Conservation (phyloP, 805 yeast species). For the Saccharomycopsis lassenensis region DNA sequence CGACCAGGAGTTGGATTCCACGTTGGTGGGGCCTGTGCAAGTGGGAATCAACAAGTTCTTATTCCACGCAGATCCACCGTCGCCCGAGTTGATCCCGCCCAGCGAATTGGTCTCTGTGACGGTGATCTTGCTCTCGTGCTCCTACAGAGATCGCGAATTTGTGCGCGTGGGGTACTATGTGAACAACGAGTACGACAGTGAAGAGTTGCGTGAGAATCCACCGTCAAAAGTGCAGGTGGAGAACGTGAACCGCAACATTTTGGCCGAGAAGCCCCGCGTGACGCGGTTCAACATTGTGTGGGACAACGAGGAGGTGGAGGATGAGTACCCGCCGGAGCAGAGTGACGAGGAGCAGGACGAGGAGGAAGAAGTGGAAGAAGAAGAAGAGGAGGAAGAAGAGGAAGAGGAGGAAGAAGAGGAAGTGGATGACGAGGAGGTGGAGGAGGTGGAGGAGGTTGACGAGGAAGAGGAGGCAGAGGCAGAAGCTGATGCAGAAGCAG, state of each 20-base stretch:
- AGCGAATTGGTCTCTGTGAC: conserved; percentile 92
- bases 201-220: conserved; percentile 86
- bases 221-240: conserved; percentile 90
- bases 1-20: conserved; percentile 93
- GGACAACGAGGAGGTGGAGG: conserved; percentile 71
- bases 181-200: conserved; percentile 91
- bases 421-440: conserved; percentile 32
- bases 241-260: conserved; percentile 83
- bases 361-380: conserved; percentile 46
- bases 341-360: conserved; percentile 60
- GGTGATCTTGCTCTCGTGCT: conserved; percentile 83
- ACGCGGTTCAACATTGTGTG: conserved; percentile 95
- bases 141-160: conserved; percentile 87
- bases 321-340: conserved; percentile 68
- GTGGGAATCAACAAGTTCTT: conserved; percentile 92
- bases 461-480: conserved; percentile 30
- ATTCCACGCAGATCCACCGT: conserved; percentile 92
- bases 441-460: conserved; percentile 31
- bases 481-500: conserved; percentile 32
- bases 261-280: conserved; percentile 96
- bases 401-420: conserved; percentile 40
- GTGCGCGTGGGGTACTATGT: conserved; percentile 97
- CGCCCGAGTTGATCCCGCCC: conserved; percentile 92
- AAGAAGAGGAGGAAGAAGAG: conserved; percentile 34
- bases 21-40: conserved; percentile 97